Evolutionary conservation across 169 alveolate genomes (phyloP).

Genomic region (Plasmodium reichenowi): DNA sequence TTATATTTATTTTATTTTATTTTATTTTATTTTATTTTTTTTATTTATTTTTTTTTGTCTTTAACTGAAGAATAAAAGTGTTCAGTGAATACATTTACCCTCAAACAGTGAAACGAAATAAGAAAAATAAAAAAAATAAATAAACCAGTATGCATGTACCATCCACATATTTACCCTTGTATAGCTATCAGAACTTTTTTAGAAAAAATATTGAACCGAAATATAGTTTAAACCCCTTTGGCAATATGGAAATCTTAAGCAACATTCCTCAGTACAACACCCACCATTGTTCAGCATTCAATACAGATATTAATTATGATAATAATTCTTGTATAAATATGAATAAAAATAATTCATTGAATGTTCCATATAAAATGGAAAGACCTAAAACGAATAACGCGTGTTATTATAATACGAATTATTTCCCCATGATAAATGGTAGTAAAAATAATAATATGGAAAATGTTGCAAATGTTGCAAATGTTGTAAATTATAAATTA

Average conservation of each 20-base stretch:
- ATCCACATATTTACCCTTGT: slow-evolving; percentile 9
- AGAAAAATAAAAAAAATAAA: slow-evolving; percentile 1
- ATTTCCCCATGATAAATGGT: slow-evolving; percentile 16
- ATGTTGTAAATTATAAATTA: background rate
- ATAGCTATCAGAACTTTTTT: slow-evolving; percentile 13
- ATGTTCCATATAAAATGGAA: slow-evolving; percentile 6
- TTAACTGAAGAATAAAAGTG: too few relatives aligned
- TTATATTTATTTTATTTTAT: too few relatives aligned
- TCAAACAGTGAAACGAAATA: too few relatives aligned
- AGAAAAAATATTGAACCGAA: slow-evolving; percentile 19
- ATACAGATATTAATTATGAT: slow-evolving; percentile 1
- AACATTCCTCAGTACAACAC: too few relatives aligned
- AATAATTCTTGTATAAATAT: slow-evolving; percentile 7
- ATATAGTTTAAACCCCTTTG: slow-evolving; percentile 1
- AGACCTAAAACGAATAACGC: slow-evolving; percentile 2
- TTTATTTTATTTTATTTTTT: too few relatives aligned
- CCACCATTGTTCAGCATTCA: background rate
- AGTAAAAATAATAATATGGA: slow-evolving; percentile 1
- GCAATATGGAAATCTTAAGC: slow-evolving; percentile 1
- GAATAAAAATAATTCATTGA: slow-evolving; percentile 33
- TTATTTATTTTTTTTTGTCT: too few relatives aligned
- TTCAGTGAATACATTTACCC: too few relatives aligned
- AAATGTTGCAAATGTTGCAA: slow-evolving; percentile 8
- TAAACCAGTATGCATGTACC: slow-evolving; percentile 44
- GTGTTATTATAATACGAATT: background rate